Conservation (phyloP, 2,329 filamentous ascomycete species). For the Calonectria naviculata region DNA sequence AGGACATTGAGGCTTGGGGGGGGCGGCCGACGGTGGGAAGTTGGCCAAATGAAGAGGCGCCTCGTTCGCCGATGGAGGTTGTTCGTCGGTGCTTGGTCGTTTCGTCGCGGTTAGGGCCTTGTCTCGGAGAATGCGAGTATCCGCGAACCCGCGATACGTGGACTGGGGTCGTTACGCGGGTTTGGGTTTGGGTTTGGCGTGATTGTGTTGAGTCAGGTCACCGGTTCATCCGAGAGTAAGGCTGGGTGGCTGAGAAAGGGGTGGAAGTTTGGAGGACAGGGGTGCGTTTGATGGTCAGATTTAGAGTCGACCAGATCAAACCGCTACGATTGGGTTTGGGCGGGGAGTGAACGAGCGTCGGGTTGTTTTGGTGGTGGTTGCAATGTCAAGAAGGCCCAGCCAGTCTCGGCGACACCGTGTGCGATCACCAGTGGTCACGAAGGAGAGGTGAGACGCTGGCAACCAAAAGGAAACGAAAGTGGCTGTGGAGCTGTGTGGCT, state of each 20-base stretch:
- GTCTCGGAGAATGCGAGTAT: slow-evolving; percentile 6
- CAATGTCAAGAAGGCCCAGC: background rate
- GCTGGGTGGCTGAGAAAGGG: slow-evolving; percentile 5
- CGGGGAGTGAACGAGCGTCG: background rate
- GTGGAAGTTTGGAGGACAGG: background rate
- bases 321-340: background rate
- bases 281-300: background rate
- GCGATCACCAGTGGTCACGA: background rate
- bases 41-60: background rate
- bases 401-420: background rate
- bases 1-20: slow-evolving; percentile 13
- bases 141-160: slow-evolving; percentile 7
- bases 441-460: background rate
- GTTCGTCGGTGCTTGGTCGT: background rate
- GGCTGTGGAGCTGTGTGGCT: slow-evolving; percentile 12
- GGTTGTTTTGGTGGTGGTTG: background rate
- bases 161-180: slow-evolving; percentile 5
- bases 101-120: background rate
- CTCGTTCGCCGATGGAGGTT: background rate
- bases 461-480: slow-evolving; percentile 7
- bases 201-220: slow-evolving; percentile 1
- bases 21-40: background rate
- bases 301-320: background rate
- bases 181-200: slow-evolving; percentile 3
- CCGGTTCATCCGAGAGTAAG: slow-evolving; percentile 8